Percentiles rank a stretch among this genome's conserved stretches.
These are phyloP conservation scores for Gyromitra esculenta DNA, from an alignment of 2,329 filamentous ascomycete genomes.

Conservation along the genomic window DNA sequence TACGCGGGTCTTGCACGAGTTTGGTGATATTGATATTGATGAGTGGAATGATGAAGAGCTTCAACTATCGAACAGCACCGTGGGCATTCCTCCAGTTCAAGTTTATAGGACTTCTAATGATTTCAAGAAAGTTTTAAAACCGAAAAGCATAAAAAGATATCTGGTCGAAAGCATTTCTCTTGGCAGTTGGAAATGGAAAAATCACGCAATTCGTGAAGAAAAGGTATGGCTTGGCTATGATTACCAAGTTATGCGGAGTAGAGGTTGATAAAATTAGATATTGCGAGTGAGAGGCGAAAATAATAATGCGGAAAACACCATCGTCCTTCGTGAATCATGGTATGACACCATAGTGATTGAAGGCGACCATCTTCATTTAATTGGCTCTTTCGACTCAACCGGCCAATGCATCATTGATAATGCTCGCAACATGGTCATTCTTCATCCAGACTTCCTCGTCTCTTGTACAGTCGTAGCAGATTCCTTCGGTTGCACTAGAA, in stretches of 20 bases:
- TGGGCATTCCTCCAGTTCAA: conserved; percentile 29
- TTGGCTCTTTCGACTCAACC: conserved; percentile 75
- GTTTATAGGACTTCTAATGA: conserved; percentile 52
- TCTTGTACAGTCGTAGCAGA: conserved; percentile 97
- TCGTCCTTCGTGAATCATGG: conserved; percentile 87
- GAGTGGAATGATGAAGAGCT: conserved; percentile 53
- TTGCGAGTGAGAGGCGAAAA: conserved; percentile 83
- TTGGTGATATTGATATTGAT: conserved; percentile 54
- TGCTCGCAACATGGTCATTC: conserved; percentile 80
- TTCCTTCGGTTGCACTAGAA: conserved; percentile 88
- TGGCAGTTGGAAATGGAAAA: conserved; percentile 60
- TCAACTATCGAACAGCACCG: conserved; percentile 45
- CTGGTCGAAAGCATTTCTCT: conserved; percentile 55
- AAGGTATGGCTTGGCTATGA: conserved; percentile 69
- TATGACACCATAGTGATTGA: conserved; percentile 74
- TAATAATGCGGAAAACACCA: conserved; percentile 71
- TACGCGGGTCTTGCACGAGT: conserved; percentile 50
- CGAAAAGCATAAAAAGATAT: conserved; percentile 57
- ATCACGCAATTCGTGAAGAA: conserved; percentile 70
- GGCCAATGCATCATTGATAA: conserved; percentile 87
- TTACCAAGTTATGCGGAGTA: conserved; percentile 40
- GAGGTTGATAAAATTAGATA: conserved; percentile 67
- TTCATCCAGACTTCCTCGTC: conserved; percentile 94
- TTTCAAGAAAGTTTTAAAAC: conserved; percentile 58
- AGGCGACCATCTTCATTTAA: conserved; percentile 84